A percentile compares a stretch with the other conserved stretches of the same genome.
phyloP scores from a whole-genome alignment of 192 early-diverging fungal species.

The Thamnidium elegans region DNA sequence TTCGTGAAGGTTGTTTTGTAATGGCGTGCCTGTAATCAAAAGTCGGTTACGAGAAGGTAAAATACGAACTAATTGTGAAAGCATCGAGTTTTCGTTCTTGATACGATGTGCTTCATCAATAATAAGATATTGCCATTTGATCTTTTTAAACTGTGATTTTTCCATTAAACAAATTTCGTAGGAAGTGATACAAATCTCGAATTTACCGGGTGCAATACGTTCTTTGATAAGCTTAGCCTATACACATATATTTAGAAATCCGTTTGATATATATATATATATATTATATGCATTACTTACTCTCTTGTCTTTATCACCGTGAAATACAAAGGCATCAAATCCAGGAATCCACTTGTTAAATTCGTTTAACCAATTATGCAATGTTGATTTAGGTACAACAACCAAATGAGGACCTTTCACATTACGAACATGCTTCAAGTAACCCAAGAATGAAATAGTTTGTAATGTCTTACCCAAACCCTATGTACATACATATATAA shows the following conservation, averaged over 20 bases:
- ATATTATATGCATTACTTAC: conserved; percentile 40
- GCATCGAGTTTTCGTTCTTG: conserved; percentile 97
- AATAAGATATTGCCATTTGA: conserved; percentile 88
- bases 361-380: conserved; percentile 95
- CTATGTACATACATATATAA: conserved; percentile 32
- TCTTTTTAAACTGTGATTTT: conserved; percentile 80
- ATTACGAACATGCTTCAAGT: conserved; percentile 78
- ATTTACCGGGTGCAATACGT: conserved; percentile 57
- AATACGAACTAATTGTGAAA: conserved; percentile 91
- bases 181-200: conserved; percentile 93
- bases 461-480: conserved; percentile 96
- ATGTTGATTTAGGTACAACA: conserved; percentile 94
- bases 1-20: conserved; percentile 98
- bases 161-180: conserved; percentile 96
- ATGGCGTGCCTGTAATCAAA: conserved; percentile 91
- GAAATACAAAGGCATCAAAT: conserved; percentile 83
- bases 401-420: conserved; percentile 88
- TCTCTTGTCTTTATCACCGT: conserved; percentile 84
- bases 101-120: conserved; percentile 96
- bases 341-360: conserved; percentile 91
- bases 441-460: conserved; percentile 95
- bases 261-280: neutral
- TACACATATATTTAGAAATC: neutral
- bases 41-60: conserved; percentile 86
- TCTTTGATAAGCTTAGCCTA: conserved; percentile 55